Evolutionary conservation across 768 basidiomycete species (phyloP), one percentile per base, ranked within the genome.

Genomic region (Lentinula guzmanii): DNA sequence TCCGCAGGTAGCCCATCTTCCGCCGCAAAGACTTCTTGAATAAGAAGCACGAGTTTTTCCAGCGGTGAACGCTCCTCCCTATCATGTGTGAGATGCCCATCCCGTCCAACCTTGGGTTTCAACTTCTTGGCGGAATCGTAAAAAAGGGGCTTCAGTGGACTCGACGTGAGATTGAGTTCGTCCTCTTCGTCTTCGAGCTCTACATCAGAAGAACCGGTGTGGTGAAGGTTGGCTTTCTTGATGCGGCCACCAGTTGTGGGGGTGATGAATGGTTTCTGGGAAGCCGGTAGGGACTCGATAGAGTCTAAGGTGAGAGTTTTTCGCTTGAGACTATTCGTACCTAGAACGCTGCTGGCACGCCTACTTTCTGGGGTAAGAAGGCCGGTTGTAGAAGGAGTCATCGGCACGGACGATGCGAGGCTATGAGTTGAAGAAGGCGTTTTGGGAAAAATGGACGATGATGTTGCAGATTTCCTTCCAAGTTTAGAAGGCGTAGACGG

Each of bases 1-100:
- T 89, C 87, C 0, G 84, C 75, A 2, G 87, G 80, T 15, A 93
- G 75, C 0, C 79, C 70, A 68, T 95, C 94, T 66, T 91, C 87
- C 0, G 90, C 86, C 64, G 90, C 87, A 60, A 96, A 90, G 15
- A 97, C 81, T 58, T 96, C 93, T 64, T 94, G 91, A 1, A 96
- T 76, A 16, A 93, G 74, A 2, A 85, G 84, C 0, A 76, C 78
- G 9, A 98, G 78, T 70, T 91, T 95, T 67, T 95, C 89, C 4
- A 90, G 71, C 0, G 90, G 88, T 1, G 73, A 89, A 75, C 90
- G 78, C 24, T 90, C 89, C 67, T 93, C 91, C 42, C 91, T 77
- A 58, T 89, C 90, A 4, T 89, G 89, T 1, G 86, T 87, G 15
- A 56, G 55, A 15, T 37, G 55, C 13, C 24, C 39, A 21, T 67